Evolutionary conservation across 306 rosid genomes (phyloP), one percentile per base, ranked within the genome.

Genomic region (Malus sieversii): DNA sequence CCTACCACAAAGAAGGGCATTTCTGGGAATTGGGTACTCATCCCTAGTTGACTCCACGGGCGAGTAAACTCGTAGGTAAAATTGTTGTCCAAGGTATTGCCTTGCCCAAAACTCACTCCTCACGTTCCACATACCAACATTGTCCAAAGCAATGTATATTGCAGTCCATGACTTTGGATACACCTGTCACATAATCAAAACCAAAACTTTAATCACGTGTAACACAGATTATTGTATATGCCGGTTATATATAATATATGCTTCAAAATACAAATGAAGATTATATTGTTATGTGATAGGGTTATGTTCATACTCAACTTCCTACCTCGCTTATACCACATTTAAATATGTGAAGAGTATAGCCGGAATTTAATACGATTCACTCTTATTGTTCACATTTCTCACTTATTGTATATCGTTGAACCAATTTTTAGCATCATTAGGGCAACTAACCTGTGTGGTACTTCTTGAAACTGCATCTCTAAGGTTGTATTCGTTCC

Each of bases 111-210:
- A 90, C 88, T 92, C 96, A 75, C 84, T 79, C 84, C 97, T 88
- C 15, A 94, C 27, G 8, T 94, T 94, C 98, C 98, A 94, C 96
- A 90, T 90, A 1, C 98, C 97, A 62, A 91, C 96, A 29, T 94
- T 94, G 71, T 94, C 97, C 42, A 94, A 80, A 64, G 98, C 89
- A 45, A 95, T 67, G 72, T 88, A 95, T 76, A 95, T 85, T 51
- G 98, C 97, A 1, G 98, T 95, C 98, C 97, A 95, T 77, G 97
- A 95, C 83, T 78, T 87, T 0, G 98, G 98, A 79, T 95, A 94
- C 32, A 92, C 98, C 96, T 93, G 85, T 60, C 3, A 68, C 75
- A 71, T 62, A 29, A 2, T 52, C 19, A 16, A 38, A 38, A 45
- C 77, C 44, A 25, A 23, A 23, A 73, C 67, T 40, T 40, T 16